Percentiles rank a stretch among this genome's conserved stretches.
Conservation (phyloP, 345 rosid species). For the Mercurialis annua region DNA sequence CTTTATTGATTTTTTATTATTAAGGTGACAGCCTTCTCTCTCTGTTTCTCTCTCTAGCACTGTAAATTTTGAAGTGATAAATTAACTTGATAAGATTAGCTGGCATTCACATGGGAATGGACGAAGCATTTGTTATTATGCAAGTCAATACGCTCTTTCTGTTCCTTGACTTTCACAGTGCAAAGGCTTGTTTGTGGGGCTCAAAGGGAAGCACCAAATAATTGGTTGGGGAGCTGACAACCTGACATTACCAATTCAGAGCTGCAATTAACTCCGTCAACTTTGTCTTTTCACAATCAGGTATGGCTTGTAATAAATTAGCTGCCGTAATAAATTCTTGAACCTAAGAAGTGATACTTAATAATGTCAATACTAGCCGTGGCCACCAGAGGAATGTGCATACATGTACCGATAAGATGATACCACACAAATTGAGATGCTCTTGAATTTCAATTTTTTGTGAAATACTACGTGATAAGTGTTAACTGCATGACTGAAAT, state of each 20-base stretch:
- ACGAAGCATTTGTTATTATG: background rate
- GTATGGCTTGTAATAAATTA: background rate
- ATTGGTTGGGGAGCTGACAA: background rate
- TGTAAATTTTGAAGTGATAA: background rate
- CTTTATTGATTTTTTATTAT: background rate
- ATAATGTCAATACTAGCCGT: background rate
- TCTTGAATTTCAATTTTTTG: background rate
- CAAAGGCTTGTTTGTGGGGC: background rate
- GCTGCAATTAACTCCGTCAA: background rate
- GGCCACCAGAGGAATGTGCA: conserved; percentile 1
- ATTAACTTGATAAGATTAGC: background rate
- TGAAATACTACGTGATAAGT: background rate
- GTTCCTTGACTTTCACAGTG: background rate
- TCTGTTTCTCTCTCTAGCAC: background rate
- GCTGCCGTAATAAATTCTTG: background rate
- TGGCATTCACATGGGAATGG: background rate
- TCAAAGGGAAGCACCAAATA: too few species aligned
- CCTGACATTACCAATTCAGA: background rate
- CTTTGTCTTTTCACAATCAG: background rate
- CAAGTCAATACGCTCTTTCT: background rate
- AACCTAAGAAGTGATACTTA: background rate
- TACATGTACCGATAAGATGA: background rate
- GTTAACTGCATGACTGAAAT: background rate
- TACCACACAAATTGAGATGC: background rate
- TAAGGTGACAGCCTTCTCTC: background rate